Conservation (phyloP, 2,329 filamentous ascomycete genomes). For the Fusarium buxicola region DNA sequence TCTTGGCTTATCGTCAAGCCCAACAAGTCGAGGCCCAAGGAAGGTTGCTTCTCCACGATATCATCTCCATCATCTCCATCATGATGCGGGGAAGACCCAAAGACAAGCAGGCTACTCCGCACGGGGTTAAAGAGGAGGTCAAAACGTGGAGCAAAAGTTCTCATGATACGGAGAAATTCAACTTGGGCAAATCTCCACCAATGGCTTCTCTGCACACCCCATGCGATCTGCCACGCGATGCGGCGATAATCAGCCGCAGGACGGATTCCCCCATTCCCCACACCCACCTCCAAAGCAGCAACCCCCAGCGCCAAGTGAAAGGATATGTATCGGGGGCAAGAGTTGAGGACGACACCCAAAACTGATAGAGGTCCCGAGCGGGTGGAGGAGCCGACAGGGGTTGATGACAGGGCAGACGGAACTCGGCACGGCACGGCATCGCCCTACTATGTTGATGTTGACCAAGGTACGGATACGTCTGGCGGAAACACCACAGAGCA, state of each 20-base stretch:
- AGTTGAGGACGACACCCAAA: slow-evolving; percentile 26
- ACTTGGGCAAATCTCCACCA: slow-evolving; percentile 21
- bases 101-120: slow-evolving; percentile 34
- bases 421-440: slow-evolving; percentile 38
- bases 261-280: slow-evolving; percentile 33
- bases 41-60: slow-evolving; percentile 21
- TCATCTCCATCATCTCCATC: slow-evolving; percentile 15
- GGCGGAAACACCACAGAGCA: slow-evolving; percentile 1
- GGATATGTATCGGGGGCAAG: slow-evolving; percentile 3
- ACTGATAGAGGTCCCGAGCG: slow-evolving; percentile 33
- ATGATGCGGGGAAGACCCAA: slow-evolving; percentile 35
- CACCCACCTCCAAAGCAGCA: slow-evolving; percentile 20
- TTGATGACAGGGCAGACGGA: slow-evolving; percentile 29
- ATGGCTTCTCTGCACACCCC: slow-evolving; percentile 2
- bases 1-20: too few species aligned
- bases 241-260: slow-evolving; percentile 24
- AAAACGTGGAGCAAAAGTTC: slow-evolving; percentile 28
- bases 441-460: background rate
- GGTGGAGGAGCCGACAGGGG: slow-evolving; percentile 31
- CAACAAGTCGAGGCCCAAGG: too few species aligned
- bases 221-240: slow-evolving; percentile 21
- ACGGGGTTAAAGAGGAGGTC: slow-evolving; percentile 18
- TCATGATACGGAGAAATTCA: slow-evolving; percentile 20
- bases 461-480: too few species aligned
- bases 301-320: slow-evolving; percentile 6